Conservation (phyloP, 2,329 filamentous ascomycete species). For the Mycosphaerella sp. region DNA sequence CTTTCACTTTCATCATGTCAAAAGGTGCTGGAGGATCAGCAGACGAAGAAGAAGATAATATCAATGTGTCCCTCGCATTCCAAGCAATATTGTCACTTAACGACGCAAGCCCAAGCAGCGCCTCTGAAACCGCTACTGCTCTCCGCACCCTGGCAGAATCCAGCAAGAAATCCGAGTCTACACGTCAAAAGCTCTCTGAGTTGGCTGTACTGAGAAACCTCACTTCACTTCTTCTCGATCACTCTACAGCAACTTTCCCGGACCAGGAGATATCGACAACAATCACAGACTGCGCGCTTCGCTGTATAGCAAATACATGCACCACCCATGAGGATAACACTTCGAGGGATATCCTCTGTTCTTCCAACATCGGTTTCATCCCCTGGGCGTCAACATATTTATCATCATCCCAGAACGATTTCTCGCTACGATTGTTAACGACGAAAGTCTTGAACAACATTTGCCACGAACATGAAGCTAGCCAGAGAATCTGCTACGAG, state of each 20-base stretch:
- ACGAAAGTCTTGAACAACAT: conserved; percentile 42
- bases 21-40: too few relatives aligned
- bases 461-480: conserved; percentile 33
- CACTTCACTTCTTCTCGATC: neutral
- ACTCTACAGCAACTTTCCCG: neutral
- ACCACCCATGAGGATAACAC: neutral
- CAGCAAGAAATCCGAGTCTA: neutral
- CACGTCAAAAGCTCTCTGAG: neutral
- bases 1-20: too few relatives aligned
- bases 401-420: conserved; percentile 2
- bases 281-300: neutral
- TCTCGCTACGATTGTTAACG: conserved; percentile 18
- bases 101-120: too few relatives aligned
- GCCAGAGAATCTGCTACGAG: conserved; percentile 24
- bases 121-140: too few relatives aligned
- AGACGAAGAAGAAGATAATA: too few relatives aligned
- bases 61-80: too few relatives aligned
- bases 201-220: neutral
- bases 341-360: neutral
- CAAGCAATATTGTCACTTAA: too few relatives aligned
- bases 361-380: conserved; percentile 18
- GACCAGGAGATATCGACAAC: too few relatives aligned
- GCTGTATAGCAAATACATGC: neutral
- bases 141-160: neutral
- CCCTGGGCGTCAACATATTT: conserved; percentile 19